A percentile compares a stretch with the other conserved stretches of the same genome.
These are phyloP conservation scores for Cladophialophora yegresii DNA, from an alignment of 2,329 filamentous ascomycete genomes.

Conservation along the genomic window DNA sequence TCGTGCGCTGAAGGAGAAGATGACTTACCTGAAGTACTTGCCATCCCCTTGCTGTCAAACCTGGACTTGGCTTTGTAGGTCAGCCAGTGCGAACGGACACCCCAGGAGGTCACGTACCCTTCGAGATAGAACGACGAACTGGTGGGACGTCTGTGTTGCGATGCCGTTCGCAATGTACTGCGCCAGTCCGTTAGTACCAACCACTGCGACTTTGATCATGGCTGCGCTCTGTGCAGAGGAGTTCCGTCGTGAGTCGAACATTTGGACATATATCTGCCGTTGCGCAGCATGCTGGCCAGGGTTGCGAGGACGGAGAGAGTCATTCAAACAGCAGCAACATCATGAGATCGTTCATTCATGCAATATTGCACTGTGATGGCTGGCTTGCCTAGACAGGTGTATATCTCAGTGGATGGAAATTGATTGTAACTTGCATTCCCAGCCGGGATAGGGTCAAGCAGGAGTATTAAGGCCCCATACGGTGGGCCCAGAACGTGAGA, in stretches of 20 bases:
- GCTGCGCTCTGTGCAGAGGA: constrained; percentile 18
- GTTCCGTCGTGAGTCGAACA: constrained; percentile 11
- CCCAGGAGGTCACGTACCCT: constrained; percentile 32
- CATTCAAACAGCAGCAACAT: constrained; percentile 19
- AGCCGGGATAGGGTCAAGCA: constrained; percentile 17
- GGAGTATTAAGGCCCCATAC: constrained; percentile 23
- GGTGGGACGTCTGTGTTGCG: constrained; percentile 63
- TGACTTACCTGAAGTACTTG: constrained; percentile 59
- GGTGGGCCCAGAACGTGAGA: constrained; percentile 16
- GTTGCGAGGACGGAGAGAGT: constrained; percentile 16
- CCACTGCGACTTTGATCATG: constrained; percentile 64
- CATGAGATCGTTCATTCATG: constrained; percentile 15
- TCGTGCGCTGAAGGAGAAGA: not conserved
- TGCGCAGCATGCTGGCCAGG: constrained; percentile 18
- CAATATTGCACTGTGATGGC: constrained; percentile 20
- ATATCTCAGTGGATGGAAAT: constrained; percentile 18
- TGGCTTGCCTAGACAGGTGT: constrained; percentile 21
- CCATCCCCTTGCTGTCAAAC: constrained; percentile 49
- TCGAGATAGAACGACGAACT: constrained; percentile 70
- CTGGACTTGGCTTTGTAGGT: constrained; percentile 42
- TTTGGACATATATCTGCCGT: constrained; percentile 22
- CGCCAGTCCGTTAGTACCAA: constrained; percentile 62
- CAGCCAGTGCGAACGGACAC: constrained; percentile 5
- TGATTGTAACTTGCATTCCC: constrained; percentile 11
- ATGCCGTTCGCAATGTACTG: constrained; percentile 62